These are phyloP conservation scores for Fusarium proliferatum DNA, from an alignment of 2,329 filamentous ascomycete species.

Conservation along the genomic window DNA sequence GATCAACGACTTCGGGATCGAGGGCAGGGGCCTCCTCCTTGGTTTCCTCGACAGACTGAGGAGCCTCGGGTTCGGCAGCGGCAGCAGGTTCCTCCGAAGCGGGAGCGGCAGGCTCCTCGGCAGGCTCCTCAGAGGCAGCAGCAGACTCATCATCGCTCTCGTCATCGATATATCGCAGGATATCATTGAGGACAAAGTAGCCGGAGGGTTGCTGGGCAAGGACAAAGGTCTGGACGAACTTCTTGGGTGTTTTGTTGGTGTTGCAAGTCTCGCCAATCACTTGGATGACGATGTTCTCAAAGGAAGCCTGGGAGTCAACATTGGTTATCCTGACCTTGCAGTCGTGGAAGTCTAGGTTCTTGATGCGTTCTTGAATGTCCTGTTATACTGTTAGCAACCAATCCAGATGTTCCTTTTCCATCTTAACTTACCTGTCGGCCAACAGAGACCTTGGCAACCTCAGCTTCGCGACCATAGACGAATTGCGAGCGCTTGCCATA, in stretches of 20 bases:
- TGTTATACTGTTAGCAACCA: conserved; percentile 51
- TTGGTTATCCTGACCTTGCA: conserved; percentile 99
- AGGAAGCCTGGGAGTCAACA: conserved; percentile 94
- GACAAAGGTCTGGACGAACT: conserved; percentile 98
- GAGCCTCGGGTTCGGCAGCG: conserved; percentile 50
- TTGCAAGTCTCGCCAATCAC: conserved; percentile 98
- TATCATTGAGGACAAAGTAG: conserved; percentile 98
- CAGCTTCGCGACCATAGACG: conserved; percentile 90
- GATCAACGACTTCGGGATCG: conserved; percentile 70
- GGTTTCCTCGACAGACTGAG: conserved; percentile 44
- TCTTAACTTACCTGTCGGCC: conserved; percentile 76
- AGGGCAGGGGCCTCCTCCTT: conserved; percentile 48
- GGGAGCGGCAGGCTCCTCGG: conserved; percentile 49
- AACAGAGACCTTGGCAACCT: conserved; percentile 85
- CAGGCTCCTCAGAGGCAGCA: conserved; percentile 49
- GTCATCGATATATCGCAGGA: conserved; percentile 92
- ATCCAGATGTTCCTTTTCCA: neutral
- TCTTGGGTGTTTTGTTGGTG: conserved; percentile 89
- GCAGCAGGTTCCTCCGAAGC: conserved; percentile 45
- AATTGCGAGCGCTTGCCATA: conserved; percentile 97
- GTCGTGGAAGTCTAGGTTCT: conserved; percentile 91
- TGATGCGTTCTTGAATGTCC: conserved; percentile 95
- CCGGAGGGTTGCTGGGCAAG: conserved; percentile 95
- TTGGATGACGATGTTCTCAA: conserved; percentile 94
- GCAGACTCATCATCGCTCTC: conserved; percentile 78